These are phyloP conservation scores for Rubia yunnanensis DNA, from an alignment of 257 asterid genomes.

Conservation along the genomic window DNA sequence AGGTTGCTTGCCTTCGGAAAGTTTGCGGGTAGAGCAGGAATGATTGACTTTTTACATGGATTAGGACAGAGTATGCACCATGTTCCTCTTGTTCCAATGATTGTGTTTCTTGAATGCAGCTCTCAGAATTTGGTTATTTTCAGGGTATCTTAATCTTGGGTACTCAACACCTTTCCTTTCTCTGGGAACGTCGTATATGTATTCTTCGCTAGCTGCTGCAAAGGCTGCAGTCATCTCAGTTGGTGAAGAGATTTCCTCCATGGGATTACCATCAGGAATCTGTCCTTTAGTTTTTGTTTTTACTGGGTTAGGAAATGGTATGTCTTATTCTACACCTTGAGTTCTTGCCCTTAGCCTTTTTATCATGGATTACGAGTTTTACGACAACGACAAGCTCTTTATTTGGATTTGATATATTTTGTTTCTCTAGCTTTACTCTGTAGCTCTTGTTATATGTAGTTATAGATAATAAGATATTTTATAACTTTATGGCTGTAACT, in stretches of 20 bases:
- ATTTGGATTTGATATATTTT: background rate
- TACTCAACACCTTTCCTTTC: slow-evolving; percentile 94
- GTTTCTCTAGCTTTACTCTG: background rate
- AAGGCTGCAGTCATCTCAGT: slow-evolving; percentile 92
- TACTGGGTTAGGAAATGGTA: slow-evolving; percentile 93
- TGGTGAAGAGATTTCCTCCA: slow-evolving; percentile 93
- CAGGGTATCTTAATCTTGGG: slow-evolving; percentile 92
- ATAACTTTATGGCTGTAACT: background rate
- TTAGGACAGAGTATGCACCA: slow-evolving; percentile 63
- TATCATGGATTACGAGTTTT: background rate
- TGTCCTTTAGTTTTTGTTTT: slow-evolving; percentile 88
- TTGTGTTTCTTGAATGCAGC: background rate
- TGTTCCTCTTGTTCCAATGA: background rate
- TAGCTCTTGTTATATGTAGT: background rate
- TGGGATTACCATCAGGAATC: slow-evolving; percentile 77
- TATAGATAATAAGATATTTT: background rate
- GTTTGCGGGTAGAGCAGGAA: slow-evolving; percentile 95
- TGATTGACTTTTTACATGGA: slow-evolving; percentile 77
- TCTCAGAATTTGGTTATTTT: slow-evolving; percentile 1
- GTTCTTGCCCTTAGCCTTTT: background rate
- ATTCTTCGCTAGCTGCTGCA: slow-evolving; percentile 90
- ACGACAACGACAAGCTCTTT: background rate
- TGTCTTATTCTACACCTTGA: slow-evolving; percentile 3
- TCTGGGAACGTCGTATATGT: slow-evolving; percentile 85
- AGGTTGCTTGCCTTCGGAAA: slow-evolving; percentile 84